Conservation (phyloP, 345 rosid species). For the Linum trigynum region DNA sequence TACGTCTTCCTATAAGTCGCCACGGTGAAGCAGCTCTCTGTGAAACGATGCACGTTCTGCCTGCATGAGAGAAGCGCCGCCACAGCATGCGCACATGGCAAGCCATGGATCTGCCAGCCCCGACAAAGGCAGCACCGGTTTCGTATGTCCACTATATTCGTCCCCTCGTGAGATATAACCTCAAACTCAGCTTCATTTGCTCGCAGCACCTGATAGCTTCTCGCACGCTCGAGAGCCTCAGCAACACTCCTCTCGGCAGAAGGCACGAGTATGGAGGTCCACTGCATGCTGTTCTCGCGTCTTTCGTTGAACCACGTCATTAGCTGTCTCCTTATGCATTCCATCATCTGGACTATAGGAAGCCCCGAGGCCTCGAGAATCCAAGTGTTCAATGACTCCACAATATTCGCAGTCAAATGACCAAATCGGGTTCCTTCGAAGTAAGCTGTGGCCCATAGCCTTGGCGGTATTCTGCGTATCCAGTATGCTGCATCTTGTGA, state of each 20-base stretch:
- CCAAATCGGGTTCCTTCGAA: constrained; percentile 93
- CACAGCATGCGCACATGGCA: constrained; percentile 97
- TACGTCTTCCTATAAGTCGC: constrained; percentile 89
- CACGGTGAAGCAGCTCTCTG: constrained; percentile 92
- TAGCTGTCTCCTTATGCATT: constrained; percentile 90
- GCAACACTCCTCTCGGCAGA: constrained; percentile 84
- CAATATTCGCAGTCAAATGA: constrained; percentile 74
- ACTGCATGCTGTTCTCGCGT: constrained; percentile 85
- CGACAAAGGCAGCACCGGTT: constrained; percentile 89
- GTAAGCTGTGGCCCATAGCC: constrained; percentile 92
- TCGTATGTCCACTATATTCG: constrained; percentile 78
- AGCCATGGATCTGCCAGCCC: constrained; percentile 93
- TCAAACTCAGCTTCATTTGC: constrained; percentile 95
- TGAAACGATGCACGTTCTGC: constrained; percentile 92
- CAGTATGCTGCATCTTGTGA: constrained; percentile 93
- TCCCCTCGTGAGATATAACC: constrained; percentile 88
- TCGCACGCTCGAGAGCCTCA: constrained; percentile 79
- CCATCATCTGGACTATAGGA: constrained; percentile 98
- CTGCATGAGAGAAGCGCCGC: constrained; percentile 95
- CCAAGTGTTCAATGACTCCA: constrained; percentile 81
- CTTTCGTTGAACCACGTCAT: constrained; percentile 99
- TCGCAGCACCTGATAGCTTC: constrained; percentile 79
- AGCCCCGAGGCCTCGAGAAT: constrained; percentile 92
- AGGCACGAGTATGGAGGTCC: constrained; percentile 92
- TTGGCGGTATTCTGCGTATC: constrained; percentile 87